Evolutionary conservation across 75 land plant species (phyloP), one percentile per base, ranked within the genome.

Genomic region (Cryptomeria japonica): DNA sequence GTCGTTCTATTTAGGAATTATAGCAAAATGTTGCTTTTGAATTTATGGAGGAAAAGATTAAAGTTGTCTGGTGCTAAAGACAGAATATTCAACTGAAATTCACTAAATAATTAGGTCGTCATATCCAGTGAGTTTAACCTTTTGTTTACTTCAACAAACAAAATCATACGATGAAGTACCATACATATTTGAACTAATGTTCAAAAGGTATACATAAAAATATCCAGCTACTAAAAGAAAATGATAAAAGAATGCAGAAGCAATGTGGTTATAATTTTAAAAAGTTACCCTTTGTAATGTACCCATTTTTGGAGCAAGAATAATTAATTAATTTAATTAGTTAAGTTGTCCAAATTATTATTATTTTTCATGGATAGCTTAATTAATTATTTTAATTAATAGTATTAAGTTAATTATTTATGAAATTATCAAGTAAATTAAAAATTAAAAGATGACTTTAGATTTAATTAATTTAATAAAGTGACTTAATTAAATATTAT

Each of bases 201-300:
- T 79, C 9, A 41, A 38, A 41, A 38, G 3, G 15, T 39, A 7
- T 41, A 25, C 39, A 34, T 15, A 18, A n/a, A 31, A 82, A 42
- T n/a, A 32, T n/a, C 19, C 12, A 46, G 14, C 4, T 46, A 42
- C 53, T 28, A 82, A 82, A 82, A 82, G 51, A 82, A 82, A 82
- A 82, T 75, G 32, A 82, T 44, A n/a, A 46, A 82, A 88, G 70
- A 31, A 89, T 77, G 38, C 44, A 41, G 34, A 84, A 79, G 80
- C n/a, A 83, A 82, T 32, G 46, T 28, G 88, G 37, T 76, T 75
- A 32, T 34, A 75, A 34, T 34, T 38, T 34, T 32, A 13, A 12
- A 12, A 34, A 34, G 15, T 31, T 16, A 7, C 38, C 77, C n/a
- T 82, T n/a, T n/a, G n/a, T n/a, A n/a, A n/a, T n/a, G n/a, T n/a